Evolutionary conservation across 106 monocot genomes (phyloP).

Genomic region (Apostasia ramifera): DNA sequence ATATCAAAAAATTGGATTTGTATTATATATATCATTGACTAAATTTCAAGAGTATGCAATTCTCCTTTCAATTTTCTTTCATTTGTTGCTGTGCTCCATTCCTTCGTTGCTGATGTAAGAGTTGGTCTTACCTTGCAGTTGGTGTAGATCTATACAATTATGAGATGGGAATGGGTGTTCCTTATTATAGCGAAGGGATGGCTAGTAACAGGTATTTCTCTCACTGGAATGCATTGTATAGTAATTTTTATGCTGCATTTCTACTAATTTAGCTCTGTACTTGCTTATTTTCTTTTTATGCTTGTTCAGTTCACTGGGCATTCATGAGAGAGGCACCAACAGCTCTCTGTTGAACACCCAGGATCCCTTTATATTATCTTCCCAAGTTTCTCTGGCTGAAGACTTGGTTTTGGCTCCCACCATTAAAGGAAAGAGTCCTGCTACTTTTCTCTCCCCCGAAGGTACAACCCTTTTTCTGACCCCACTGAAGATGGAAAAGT

Average conservation of each 20-base stretch:
- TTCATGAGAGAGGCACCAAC: conserved; percentile 6
- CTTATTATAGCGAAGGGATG: no score
- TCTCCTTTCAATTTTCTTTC: not conserved
- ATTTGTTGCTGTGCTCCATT: not conserved
- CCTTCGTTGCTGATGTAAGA: no score
- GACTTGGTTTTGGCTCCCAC: no score
- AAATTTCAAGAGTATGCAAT: not conserved
- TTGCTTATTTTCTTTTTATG: not conserved
- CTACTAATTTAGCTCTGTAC: no score
- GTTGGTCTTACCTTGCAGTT: not conserved
- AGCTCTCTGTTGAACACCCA: not conserved
- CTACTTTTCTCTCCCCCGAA: conserved; percentile 14
- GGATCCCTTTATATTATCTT: not conserved
- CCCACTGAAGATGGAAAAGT: no score
- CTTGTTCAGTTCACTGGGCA: conserved; percentile 7
- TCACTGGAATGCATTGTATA: no score
- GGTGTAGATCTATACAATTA: conserved; percentile 22
- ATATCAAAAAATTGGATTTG: no score
- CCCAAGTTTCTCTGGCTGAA: no score
- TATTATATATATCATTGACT: no score
- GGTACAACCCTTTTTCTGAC: conserved; percentile 5
- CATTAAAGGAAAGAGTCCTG: not conserved
- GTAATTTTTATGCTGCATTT: not conserved
- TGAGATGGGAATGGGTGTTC: conserved; percentile 9
- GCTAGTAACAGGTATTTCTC: conserved; percentile 16